Percentiles rank a stretch among this genome's conserved stretches.
Evolutionary conservation across 257 asterid genomes (phyloP).

Genomic region (Solanum ossicruentum): DNA sequence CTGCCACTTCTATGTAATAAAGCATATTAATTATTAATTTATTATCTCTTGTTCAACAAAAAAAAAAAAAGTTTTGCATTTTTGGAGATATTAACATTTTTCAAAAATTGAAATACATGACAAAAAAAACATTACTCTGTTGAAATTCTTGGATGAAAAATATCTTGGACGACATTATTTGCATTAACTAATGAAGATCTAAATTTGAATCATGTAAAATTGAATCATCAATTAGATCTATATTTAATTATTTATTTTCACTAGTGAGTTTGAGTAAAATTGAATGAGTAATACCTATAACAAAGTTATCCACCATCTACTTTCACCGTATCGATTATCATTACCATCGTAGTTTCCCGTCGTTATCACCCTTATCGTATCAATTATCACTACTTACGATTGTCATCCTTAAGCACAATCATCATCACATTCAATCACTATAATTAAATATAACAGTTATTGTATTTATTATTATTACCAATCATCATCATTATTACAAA

Average conservation of each 20-base stretch:
- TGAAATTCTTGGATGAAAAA: background rate
- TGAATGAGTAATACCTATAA: background rate
- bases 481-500: background rate
- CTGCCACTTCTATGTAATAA: no score
- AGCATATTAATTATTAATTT: no score
- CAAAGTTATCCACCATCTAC: no score
- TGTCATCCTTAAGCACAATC: background rate
- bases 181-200: background rate
- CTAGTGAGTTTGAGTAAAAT: background rate
- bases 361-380: background rate
- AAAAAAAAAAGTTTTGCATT: no score
- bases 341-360: no score
- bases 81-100: background rate
- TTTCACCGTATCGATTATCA: no score
- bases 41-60: no score
- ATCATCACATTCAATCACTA: background rate
- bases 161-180: background rate
- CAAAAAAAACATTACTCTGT: background rate
- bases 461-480: background rate
- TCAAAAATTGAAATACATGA: no score
- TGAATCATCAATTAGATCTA: no score
- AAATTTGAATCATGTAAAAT: no score
- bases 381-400: background rate
- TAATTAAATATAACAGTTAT: background rate
- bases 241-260: background rate